A percentile compares a stretch with the other conserved stretches of the same genome.
These are phyloP conservation scores for Prunus davidiana DNA, from an alignment of 306 rosid species.

Conservation along the genomic window DNA sequence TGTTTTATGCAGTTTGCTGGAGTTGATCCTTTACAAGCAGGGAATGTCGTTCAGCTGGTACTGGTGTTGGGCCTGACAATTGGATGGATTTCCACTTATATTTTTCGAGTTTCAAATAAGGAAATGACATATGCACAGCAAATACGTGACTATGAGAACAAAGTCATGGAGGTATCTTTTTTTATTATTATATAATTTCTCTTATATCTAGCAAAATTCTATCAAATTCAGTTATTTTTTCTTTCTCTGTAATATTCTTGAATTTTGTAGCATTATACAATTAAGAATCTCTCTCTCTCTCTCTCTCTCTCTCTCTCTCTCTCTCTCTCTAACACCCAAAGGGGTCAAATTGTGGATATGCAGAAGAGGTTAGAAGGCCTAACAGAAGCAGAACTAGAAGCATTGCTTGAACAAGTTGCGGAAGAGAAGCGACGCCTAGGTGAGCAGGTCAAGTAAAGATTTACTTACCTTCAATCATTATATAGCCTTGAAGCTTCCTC, in stretches of 20 bases:
- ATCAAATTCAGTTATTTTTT: neutral
- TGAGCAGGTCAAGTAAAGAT: constrained; percentile 45
- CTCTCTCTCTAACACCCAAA: constrained; percentile 10
- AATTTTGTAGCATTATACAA: neutral
- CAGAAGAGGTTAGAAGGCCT: constrained; percentile 94
- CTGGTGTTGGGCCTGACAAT: constrained; percentile 87
- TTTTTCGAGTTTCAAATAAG: constrained; percentile 94
- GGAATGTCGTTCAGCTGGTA: constrained; percentile 93
- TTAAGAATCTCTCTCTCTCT: neutral
- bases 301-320: neutral
- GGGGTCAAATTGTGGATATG: constrained; percentile 30
- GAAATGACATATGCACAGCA: constrained; percentile 98
- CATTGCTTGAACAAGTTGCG: constrained; percentile 86
- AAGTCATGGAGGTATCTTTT: constrained; percentile 86
- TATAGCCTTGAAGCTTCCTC: constrained; percentile 14
- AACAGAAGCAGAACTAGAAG: constrained; percentile 88
- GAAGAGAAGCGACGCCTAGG: constrained; percentile 79
- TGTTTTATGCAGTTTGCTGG: constrained; percentile 62
- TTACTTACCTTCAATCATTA: constrained; percentile 17
- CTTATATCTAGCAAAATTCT: too few species aligned
- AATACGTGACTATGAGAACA: constrained; percentile 79
- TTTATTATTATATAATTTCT: neutral
- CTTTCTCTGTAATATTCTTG: neutral
- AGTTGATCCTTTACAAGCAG: constrained; percentile 87
- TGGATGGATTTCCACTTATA: constrained; percentile 91